Evolutionary conservation across 2,329 filamentous ascomycete species (phyloP).

Genomic region (Colletotrichum caudatum): DNA sequence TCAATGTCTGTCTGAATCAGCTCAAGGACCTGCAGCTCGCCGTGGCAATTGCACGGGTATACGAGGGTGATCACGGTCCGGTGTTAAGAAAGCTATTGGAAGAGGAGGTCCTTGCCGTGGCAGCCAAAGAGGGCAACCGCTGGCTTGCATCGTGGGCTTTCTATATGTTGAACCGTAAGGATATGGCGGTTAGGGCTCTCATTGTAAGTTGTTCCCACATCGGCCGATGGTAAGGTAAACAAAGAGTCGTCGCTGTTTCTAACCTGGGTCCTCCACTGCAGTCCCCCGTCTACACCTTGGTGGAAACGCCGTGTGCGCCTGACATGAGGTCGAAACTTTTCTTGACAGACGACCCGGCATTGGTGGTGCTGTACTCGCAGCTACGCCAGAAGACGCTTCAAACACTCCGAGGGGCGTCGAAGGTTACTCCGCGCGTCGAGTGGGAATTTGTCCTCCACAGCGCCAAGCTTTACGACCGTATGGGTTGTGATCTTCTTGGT

Average conservation of each 20-base stretch:
- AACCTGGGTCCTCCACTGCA: conserved; percentile 49
- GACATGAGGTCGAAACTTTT: conserved; percentile 83
- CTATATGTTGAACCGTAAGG: conserved; percentile 85
- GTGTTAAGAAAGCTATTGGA: conserved; percentile 80
- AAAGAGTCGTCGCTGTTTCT: neutral
- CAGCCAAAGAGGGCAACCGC: conserved; percentile 84
- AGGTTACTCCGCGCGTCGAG: conserved; percentile 81
- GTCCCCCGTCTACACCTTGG: conserved; percentile 81
- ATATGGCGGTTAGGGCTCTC: conserved; percentile 86
- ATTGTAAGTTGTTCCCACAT: conserved; percentile 67
- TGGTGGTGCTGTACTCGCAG: conserved; percentile 88
- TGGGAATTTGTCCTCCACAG: conserved; percentile 93
- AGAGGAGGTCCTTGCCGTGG: conserved; percentile 82
- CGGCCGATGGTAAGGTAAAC: neutral
- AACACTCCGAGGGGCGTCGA: conserved; percentile 86
- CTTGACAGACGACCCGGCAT: conserved; percentile 88
- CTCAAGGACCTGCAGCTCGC: conserved; percentile 91
- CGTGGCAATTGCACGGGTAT: conserved; percentile 87
- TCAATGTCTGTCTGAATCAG: conserved; percentile 87
- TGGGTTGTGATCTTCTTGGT: conserved; percentile 93
- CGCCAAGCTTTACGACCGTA: conserved; percentile 84
- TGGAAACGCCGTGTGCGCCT: conserved; percentile 76
- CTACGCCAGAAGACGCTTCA: conserved; percentile 85
- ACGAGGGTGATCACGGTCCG: conserved; percentile 85
- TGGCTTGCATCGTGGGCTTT: conserved; percentile 98